Conservation (phyloP, 2,329 filamentous ascomycete species). For the Fusarium papillatum region DNA sequence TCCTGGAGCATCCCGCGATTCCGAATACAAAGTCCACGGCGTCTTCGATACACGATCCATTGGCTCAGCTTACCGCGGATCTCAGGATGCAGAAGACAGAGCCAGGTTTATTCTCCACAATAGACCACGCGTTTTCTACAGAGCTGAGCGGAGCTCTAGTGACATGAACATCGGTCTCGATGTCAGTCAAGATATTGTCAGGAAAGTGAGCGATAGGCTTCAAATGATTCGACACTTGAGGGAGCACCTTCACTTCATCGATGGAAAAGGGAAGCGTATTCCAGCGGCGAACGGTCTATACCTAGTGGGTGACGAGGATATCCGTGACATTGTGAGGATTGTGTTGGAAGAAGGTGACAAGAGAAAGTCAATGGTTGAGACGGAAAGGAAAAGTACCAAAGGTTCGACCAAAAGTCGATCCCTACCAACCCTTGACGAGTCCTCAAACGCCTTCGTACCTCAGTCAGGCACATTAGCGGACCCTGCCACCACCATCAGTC, state of each 20-base stretch:
- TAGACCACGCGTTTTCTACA: not conserved
- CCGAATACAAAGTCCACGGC: constrained; percentile 29
- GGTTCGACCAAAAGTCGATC: constrained; percentile 11
- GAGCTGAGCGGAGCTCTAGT: not conserved
- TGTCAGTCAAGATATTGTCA: constrained; percentile 25
- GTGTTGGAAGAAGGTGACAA: constrained; percentile 33
- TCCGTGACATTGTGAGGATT: constrained; percentile 39
- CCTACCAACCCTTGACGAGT: constrained; percentile 37
- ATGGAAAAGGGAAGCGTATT: constrained; percentile 24
- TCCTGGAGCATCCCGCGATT: not conserved
- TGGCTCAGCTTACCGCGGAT: constrained; percentile 30
- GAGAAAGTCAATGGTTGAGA: not conserved
- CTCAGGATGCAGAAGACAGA: constrained; percentile 10
- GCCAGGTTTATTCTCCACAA: not conserved
- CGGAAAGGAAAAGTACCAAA: constrained; percentile 15
- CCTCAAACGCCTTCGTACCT: constrained; percentile 40
- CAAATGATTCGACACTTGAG: constrained; percentile 27
- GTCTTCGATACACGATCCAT: constrained; percentile 31
- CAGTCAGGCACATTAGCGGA: constrained; percentile 42
- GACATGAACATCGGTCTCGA: constrained; percentile 17
- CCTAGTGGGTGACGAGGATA: constrained; percentile 39
- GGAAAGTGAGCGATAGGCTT: constrained; percentile 39
- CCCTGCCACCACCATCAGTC: constrained; percentile 51
- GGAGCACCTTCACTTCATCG: constrained; percentile 28
- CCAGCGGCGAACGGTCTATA: constrained; percentile 32